Percentiles rank a stretch among this genome's conserved stretches.
Conservation (phyloP, 768 basidiomycete genomes). For the Russula olivacea region DNA sequence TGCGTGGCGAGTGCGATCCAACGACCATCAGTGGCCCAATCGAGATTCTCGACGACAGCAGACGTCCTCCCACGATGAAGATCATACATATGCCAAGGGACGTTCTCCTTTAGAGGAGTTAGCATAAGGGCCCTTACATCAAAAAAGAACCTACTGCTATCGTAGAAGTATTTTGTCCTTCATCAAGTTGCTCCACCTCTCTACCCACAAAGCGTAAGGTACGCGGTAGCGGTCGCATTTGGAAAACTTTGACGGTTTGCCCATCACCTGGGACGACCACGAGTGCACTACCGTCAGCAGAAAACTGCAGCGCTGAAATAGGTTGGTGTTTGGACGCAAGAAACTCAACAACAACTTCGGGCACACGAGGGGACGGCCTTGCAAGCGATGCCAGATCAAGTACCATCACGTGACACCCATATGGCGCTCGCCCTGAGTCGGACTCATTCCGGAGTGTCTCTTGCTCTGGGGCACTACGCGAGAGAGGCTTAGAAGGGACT, state of each 20-base stretch:
- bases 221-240: slow-evolving; percentile 32
- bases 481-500: slow-evolving; percentile 26
- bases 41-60: slow-evolving; percentile 52
- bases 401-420: slow-evolving; percentile 44
- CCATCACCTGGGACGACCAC: slow-evolving; percentile 51
- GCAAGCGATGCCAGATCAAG: slow-evolving; percentile 45
- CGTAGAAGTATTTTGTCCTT: not conserved
- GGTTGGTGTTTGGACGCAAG: slow-evolving; percentile 43
- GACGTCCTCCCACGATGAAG: slow-evolving; percentile 66
- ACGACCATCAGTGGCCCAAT: slow-evolving; percentile 51
- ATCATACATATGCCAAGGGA: slow-evolving; percentile 57
- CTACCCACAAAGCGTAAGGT: slow-evolving; percentile 19
- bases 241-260: slow-evolving; percentile 46
- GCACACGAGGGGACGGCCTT: slow-evolving; percentile 24
- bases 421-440: not conserved
- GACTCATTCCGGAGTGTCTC: not conserved
- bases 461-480: slow-evolving; percentile 35
- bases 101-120: slow-evolving; percentile 18
- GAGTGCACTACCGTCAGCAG: slow-evolving; percentile 48
- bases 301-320: slow-evolving; percentile 45
- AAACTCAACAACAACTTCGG: slow-evolving; percentile 43
- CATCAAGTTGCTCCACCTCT: not conserved
- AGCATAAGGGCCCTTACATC: not conserved
- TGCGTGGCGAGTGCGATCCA: slow-evolving; percentile 66
- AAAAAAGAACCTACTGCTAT: not conserved